A percentile compares a stretch with the other conserved stretches of the same genome.
These are phyloP conservation scores for Termitomyces sp. DNA, from an alignment of 768 basidiomycete species.

Conservation along the genomic window DNA sequence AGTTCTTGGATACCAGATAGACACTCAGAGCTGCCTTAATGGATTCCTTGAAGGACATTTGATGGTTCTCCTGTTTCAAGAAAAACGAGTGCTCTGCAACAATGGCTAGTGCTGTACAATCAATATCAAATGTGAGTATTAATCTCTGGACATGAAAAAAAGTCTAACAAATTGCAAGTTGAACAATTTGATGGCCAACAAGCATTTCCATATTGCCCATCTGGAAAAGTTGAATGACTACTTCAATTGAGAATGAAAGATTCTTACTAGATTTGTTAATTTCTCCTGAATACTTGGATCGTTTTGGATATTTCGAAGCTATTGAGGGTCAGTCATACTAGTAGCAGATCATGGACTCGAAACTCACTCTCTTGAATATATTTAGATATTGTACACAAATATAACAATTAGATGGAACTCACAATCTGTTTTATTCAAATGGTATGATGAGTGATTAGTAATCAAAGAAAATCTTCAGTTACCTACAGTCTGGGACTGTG, in stretches of 20 bases:
- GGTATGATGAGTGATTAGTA: too few species aligned
- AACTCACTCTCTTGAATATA: not conserved
- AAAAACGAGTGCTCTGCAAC: slow-evolving; percentile 13
- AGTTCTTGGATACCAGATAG: slow-evolving; percentile 3
- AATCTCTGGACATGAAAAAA: not conserved
- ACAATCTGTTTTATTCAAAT: not conserved
- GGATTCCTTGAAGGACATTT: slow-evolving; percentile 8
- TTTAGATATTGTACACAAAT: too few species aligned
- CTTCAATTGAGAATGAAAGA: not conserved
- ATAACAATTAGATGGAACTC: not conserved
- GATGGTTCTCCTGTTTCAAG: slow-evolving; percentile 3
- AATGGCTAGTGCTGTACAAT: slow-evolving; percentile 6
- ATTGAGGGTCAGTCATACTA: not conserved
- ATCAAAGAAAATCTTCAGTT: not conserved
- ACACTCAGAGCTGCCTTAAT: slow-evolving; percentile 3
- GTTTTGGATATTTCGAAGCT: not conserved
- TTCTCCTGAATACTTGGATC: not conserved
- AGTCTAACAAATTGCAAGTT: slow-evolving; percentile 4
- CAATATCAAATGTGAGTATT: not conserved
- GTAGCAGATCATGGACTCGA: not conserved
- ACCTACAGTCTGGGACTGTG: not conserved
- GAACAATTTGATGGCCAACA: slow-evolving; percentile 3
- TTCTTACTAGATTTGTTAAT: not conserved
- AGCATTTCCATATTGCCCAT: not conserved
- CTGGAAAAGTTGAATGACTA: not conserved